Conservation (phyloP, 257 asterid genomes). For the Fraxinus pennsylvanica region DNA sequence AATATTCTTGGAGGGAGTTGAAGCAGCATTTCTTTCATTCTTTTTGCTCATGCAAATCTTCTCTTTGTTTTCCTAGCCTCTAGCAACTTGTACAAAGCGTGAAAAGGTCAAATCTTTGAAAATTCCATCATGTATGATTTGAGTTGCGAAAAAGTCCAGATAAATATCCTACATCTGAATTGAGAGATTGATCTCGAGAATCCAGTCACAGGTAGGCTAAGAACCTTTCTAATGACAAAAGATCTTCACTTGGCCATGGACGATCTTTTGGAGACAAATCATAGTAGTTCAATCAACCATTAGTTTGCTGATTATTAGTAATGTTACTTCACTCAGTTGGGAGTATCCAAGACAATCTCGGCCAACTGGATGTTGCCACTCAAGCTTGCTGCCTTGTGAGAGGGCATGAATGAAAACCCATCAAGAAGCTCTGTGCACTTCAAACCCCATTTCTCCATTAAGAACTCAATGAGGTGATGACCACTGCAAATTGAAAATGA, state of each 20-base stretch:
- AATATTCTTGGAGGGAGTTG: not conserved
- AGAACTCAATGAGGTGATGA: constrained; percentile 84
- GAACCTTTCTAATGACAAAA: not conserved
- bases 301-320: not conserved
- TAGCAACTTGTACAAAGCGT: too few species aligned
- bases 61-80: not conserved
- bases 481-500: constrained; percentile 54
- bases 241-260: not conserved
- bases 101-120: not conserved
- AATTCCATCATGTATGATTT: not conserved
- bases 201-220: not conserved
- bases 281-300: not conserved
- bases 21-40: not conserved
- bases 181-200: not conserved
- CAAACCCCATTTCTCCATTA: constrained; percentile 90
- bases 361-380: constrained; percentile 87
- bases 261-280: not conserved
- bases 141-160: not conserved
- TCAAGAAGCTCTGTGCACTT: constrained; percentile 78
- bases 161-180: not conserved
- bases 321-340: not conserved
- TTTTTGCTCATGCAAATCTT: not conserved
- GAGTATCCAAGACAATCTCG: constrained; percentile 63
- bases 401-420: constrained; percentile 79
- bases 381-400: constrained; percentile 66